phyloP scores from a whole-genome alignment of 2,329 filamentous ascomycete species.

The Cladophialophora bantiana region DNA sequence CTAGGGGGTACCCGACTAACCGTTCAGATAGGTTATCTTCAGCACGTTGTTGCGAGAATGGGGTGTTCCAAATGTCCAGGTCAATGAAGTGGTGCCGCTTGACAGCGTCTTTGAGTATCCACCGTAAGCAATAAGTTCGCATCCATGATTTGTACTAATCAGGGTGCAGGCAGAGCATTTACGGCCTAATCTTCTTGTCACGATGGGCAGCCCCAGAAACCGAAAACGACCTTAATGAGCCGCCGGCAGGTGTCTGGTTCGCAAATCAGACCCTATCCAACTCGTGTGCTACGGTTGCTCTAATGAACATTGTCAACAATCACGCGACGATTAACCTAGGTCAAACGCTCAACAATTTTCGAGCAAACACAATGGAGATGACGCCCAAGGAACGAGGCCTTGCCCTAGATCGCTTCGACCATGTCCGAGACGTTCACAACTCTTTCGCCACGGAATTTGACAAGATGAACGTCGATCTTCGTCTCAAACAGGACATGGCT shows the following conservation, averaged over 20 bases:
- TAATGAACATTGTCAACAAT: constrained; percentile 95
- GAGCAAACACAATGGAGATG: constrained; percentile 71
- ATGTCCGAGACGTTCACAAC: constrained; percentile 84
- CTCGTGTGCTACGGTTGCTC: constrained; percentile 88
- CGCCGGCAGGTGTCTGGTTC: constrained; percentile 81
- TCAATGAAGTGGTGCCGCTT: constrained; percentile 77
- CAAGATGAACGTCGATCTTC: constrained; percentile 39
- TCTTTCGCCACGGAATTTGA: constrained; percentile 72
- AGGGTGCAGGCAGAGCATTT: constrained; percentile 69
- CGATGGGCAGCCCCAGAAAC: constrained; percentile 69
- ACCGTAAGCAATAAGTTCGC: constrained; percentile 56
- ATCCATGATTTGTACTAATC: constrained; percentile 13
- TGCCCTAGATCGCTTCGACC: constrained; percentile 74
- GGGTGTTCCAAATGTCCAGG: constrained; percentile 74
- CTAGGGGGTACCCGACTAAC: background rate
- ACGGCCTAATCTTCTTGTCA: constrained; percentile 90
- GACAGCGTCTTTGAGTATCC: constrained; percentile 55
- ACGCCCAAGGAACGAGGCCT: constrained; percentile 77
- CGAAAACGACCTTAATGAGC: constrained; percentile 60
- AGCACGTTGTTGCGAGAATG: constrained; percentile 82
- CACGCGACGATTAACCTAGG: constrained; percentile 71
- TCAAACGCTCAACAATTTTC: constrained; percentile 73
- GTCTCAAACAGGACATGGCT: constrained; percentile 60
- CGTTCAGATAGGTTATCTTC: constrained; percentile 71
- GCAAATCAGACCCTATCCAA: constrained; percentile 89